phyloP scores from a whole-genome alignment of 768 basidiomycete genomes.

The Xerocomellus dryophilus region DNA sequence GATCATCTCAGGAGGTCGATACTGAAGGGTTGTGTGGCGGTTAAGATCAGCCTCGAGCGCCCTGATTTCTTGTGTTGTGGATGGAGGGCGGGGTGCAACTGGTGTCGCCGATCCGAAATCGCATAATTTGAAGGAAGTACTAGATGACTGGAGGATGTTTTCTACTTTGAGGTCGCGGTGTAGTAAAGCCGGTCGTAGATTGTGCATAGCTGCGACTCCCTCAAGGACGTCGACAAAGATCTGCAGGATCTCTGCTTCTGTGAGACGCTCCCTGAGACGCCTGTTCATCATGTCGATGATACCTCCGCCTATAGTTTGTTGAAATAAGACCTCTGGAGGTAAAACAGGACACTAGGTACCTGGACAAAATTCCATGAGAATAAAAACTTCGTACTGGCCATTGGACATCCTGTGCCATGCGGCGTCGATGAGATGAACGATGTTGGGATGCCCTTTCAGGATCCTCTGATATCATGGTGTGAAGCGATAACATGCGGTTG shows the following conservation, averaged over 20 bases:
- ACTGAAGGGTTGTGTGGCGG: slow-evolving; percentile 93
- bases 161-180: slow-evolving; percentile 99
- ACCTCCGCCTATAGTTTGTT: slow-evolving; percentile 67
- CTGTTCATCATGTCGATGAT: slow-evolving; percentile 99
- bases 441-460: slow-evolving; percentile 89
- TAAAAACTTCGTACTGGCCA: slow-evolving; percentile 92
- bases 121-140: slow-evolving; percentile 89
- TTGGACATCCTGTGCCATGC: slow-evolving; percentile 83
- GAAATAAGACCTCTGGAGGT: slow-evolving; percentile 7
- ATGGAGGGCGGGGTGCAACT: slow-evolving; percentile 66
- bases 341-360: slow-evolving; percentile 44
- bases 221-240: slow-evolving; percentile 98
- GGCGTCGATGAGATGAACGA: slow-evolving; percentile 94
- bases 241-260: slow-evolving; percentile 93
- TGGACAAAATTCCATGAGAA: slow-evolving; percentile 97
- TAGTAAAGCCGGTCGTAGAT: slow-evolving; percentile 81
- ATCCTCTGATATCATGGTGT: slow-evolving; percentile 59
- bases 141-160: slow-evolving; percentile 89
- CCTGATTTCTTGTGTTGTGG: slow-evolving; percentile 79
- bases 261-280: slow-evolving; percentile 87
- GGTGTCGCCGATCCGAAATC: slow-evolving; percentile 94
- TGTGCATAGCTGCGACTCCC: slow-evolving; percentile 95
- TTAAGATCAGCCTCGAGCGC: slow-evolving; percentile 89
- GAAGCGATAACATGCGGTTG: slow-evolving; percentile 21
- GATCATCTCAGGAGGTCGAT: slow-evolving; percentile 98